Evolutionary conservation across 352 stramenopile genomes (phyloP).

Genomic region (Phytophthora agathidicida): DNA sequence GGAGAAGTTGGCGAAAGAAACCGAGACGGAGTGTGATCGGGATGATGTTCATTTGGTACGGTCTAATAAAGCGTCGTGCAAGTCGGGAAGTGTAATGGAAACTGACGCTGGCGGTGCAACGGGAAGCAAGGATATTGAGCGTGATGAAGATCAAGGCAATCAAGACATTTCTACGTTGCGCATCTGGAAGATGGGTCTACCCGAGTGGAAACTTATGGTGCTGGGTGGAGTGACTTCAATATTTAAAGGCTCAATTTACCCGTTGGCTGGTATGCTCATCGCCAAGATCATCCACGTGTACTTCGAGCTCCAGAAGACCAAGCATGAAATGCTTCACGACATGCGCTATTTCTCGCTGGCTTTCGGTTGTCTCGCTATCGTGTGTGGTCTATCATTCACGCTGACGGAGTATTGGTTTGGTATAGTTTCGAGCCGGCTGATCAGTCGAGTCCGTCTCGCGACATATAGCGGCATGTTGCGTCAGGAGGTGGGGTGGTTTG

Average conservation of each 20-base stretch:
- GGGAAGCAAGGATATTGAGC: background rate
- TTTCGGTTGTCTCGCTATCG: conserved; percentile 29
- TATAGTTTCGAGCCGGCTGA: conserved; percentile 51
- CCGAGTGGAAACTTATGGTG: conserved; percentile 51
- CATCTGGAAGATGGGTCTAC: conserved; percentile 51
- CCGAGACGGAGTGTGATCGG: background rate
- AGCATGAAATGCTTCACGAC: conserved; percentile 40
- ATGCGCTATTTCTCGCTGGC: conserved; percentile 40
- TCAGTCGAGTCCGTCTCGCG: conserved; percentile 42
- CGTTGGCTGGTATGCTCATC: conserved; percentile 51
- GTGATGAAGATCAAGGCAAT: background rate
- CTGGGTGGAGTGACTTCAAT: conserved; percentile 45
- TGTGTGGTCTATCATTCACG: conserved; percentile 40
- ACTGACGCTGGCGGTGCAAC: background rate
- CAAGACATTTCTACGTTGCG: conserved; percentile 14
- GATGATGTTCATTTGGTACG: background rate
- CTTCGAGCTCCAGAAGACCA: conserved; percentile 40
- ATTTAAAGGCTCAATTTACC: conserved; percentile 51
- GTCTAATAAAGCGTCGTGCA: background rate
- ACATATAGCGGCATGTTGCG: conserved; percentile 70
- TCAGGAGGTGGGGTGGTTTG: conserved; percentile 34
- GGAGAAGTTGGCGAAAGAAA: background rate
- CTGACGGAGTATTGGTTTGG: conserved; percentile 60
- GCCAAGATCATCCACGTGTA: conserved; percentile 60
- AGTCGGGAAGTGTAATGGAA: conserved; percentile 7